Evolutionary conservation across 768 basidiomycete genomes (phyloP).

Genomic region (Ramaria sp.): DNA sequence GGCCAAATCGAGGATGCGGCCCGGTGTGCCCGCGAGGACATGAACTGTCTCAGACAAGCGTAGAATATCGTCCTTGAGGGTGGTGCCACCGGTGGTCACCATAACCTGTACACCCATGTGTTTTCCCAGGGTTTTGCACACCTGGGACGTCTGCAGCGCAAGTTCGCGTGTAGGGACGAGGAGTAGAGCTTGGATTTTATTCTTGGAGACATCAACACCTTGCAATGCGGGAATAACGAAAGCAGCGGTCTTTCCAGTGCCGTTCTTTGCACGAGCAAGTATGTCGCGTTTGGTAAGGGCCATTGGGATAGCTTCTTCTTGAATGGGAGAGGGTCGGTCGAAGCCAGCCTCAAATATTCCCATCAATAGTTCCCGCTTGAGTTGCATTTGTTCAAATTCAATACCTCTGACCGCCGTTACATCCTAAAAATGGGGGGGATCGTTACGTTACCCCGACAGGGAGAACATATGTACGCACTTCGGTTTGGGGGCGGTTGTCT

Average conservation of each 20-base stretch:
- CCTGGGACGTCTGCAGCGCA: slow-evolving; percentile 96
- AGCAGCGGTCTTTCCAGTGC: slow-evolving; percentile 97
- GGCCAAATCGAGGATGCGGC: slow-evolving; percentile 88
- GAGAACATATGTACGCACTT: slow-evolving; percentile 27
- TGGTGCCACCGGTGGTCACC: slow-evolving; percentile 98
- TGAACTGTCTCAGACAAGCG: slow-evolving; percentile 85
- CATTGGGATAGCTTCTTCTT: slow-evolving; percentile 97
- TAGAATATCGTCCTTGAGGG: slow-evolving; percentile 95
- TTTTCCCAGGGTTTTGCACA: slow-evolving; percentile 93
- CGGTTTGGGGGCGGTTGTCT: slow-evolving; percentile 90
- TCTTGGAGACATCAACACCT: slow-evolving; percentile 72
- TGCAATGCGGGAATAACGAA: slow-evolving; percentile 97
- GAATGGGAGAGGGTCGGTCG: slow-evolving; percentile 94
- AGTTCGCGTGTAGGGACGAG: slow-evolving; percentile 99
- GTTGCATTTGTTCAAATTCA: slow-evolving; percentile 92
- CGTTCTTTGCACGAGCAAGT: slow-evolving; percentile 91
- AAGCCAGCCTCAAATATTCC: slow-evolving; percentile 99
- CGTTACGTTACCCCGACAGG: background rate
- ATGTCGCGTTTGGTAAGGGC: slow-evolving; percentile 90
- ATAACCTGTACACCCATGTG: slow-evolving; percentile 95
- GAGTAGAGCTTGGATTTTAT: slow-evolving; percentile 91
- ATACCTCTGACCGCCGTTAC: slow-evolving; percentile 88
- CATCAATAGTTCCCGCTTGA: slow-evolving; percentile 94
- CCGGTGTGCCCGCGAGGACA: slow-evolving; percentile 94
- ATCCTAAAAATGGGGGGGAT: slow-evolving; percentile 34